A percentile compares a stretch with the other conserved stretches of the same genome.
These are phyloP conservation scores for Boletus pseudopeckii DNA, from an alignment of 768 basidiomycete genomes.

Conservation along the genomic window DNA sequence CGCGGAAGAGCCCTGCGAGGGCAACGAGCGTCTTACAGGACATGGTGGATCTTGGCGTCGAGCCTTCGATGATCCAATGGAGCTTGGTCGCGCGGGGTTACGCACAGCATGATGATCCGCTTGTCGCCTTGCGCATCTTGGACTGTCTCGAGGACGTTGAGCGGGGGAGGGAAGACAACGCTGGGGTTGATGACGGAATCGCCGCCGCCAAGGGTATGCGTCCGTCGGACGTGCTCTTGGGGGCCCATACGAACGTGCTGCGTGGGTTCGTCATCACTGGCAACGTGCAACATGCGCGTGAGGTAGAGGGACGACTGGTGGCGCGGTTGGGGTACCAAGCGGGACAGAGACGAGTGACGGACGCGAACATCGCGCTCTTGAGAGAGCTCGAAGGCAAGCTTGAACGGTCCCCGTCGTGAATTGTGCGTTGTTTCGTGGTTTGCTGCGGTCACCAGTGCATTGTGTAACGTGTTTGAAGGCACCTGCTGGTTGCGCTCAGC, in stretches of 20 bases:
- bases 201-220: background rate
- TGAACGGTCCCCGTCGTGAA: background rate
- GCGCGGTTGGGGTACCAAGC: slow-evolving; percentile 19
- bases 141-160: slow-evolving; percentile 36
- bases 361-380: slow-evolving; percentile 20
- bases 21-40: slow-evolving; percentile 47
- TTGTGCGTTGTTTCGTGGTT: background rate
- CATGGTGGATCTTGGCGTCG: slow-evolving; percentile 46
- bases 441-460: background rate
- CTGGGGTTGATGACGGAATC: background rate
- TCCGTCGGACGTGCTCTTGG: slow-evolving; percentile 20
- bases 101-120: slow-evolving; percentile 37
- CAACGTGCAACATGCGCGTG: slow-evolving; percentile 28
- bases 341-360: slow-evolving; percentile 24
- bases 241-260: slow-evolving; percentile 38
- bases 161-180: background rate
- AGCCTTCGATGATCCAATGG: slow-evolving; percentile 46
- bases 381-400: slow-evolving; percentile 15
- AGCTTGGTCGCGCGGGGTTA: slow-evolving; percentile 48
- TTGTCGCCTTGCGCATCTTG: slow-evolving; percentile 40
- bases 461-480: background rate
- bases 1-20: slow-evolving; percentile 23
- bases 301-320: slow-evolving; percentile 30
- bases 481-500: background rate
- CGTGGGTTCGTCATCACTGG: slow-evolving; percentile 35